Evolutionary conservation across 163 green algal genomes (phyloP).

Genomic region (Scenedesmus sp.): DNA sequence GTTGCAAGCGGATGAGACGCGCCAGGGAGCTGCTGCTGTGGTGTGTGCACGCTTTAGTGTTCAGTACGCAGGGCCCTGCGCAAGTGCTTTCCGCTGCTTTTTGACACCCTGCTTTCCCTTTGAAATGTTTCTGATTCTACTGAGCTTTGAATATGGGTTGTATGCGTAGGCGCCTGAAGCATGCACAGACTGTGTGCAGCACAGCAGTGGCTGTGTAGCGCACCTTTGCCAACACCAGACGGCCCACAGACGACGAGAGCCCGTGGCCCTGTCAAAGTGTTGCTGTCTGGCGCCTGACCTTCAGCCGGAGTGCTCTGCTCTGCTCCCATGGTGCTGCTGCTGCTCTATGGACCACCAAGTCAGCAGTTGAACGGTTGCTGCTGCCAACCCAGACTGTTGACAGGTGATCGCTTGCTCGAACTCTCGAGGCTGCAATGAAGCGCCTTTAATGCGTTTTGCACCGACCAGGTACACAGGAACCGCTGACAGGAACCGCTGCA

Average conservation of each 20-base stretch:
- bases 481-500: background rate
- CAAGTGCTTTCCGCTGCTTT: background rate
- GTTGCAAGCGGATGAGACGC: background rate
- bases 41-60: background rate
- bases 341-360: background rate
- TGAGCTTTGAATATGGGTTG: background rate
- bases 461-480: background rate
- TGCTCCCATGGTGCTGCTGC: background rate
- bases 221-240: slow-evolving; percentile 93
- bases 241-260: slow-evolving; percentile 93
- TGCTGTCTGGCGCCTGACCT: slow-evolving; percentile 7
- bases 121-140: background rate
- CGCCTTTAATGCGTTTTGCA: background rate
- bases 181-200: background rate
- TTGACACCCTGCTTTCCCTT: background rate
- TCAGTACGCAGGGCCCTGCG: background rate
- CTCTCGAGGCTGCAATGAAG: background rate
- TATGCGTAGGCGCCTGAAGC: background rate
- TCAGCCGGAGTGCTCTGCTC: slow-evolving; percentile 26
- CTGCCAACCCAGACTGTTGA: background rate
- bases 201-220: background rate
- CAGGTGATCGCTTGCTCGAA: background rate
- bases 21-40: background rate
- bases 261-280: slow-evolving; percentile 32
- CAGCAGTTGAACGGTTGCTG: slow-evolving; percentile 9